Percentiles rank a stretch among this genome's conserved stretches.
phyloP scores from a whole-genome alignment of 2,329 filamentous ascomycete species.

The Claviceps sp. region DNA sequence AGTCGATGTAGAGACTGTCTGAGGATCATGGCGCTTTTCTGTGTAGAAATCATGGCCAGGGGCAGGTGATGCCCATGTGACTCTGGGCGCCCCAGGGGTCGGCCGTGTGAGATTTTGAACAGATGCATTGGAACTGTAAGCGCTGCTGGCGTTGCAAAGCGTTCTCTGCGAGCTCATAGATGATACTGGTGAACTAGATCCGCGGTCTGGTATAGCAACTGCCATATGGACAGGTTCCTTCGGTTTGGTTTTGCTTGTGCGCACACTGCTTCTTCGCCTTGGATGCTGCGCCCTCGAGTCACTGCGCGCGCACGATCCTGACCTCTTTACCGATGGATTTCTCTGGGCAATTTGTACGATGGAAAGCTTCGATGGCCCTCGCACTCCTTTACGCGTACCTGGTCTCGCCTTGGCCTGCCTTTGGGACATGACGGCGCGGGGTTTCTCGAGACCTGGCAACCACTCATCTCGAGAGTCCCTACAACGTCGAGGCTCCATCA shows the following conservation, averaged over 20 bases:
- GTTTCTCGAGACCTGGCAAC: no score
- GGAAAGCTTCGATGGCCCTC: no score
- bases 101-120: constrained; percentile 35
- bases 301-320: no score
- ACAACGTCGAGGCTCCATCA: no score
- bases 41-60: constrained; percentile 7
- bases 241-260: neutral
- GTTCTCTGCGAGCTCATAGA: constrained; percentile 29
- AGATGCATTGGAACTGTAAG: constrained; percentile 48
- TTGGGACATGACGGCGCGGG: no score
- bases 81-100: constrained; percentile 10
- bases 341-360: no score
- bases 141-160: constrained; percentile 45
- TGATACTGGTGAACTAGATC: constrained; percentile 32
- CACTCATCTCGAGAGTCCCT: no score
- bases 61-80: neutral
- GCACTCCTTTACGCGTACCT: no score
- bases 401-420: no score
- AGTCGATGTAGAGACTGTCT: neutral
- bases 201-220: constrained; percentile 30
- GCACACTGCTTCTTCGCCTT: neutral
- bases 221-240: constrained; percentile 7
- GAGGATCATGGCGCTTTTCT: constrained; percentile 4
- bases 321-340: no score
- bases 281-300: no score